Evolutionary conservation across 75 land plant species (phyloP), one percentile per base, ranked within the genome.

Genomic region (Pinus taeda): DNA sequence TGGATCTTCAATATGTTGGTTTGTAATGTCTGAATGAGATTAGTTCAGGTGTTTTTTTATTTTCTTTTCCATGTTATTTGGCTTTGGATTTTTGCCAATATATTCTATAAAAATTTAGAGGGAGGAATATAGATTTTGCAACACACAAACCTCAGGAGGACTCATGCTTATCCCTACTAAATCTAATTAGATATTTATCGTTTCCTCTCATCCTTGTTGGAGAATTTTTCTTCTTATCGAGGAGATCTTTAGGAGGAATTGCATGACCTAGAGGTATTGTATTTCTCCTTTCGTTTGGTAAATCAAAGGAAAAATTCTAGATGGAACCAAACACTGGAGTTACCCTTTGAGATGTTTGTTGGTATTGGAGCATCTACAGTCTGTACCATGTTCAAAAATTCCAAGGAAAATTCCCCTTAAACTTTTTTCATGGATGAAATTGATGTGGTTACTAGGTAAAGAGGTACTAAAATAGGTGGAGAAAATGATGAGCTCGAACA

Each of bases 321-420:
- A 96, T 96, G 99, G 99, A 96, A 83, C 99, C 99, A 13, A 96
- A 94, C 76, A 96, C 99, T 26, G 99, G 97, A 26, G 97, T 96
- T 20, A 96, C 99, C 14, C 94, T 97, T 94, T 6, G 98, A 96
- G 85, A 94, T 94, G 97, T 96, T 96, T 85, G 99, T 94, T 49
- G 99, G 95, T 74, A 93, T 96, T 75, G 99, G 99, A 81, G 98
- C 99, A 42, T 96, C 98, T 20, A 76, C 95, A 59, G 94, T 96
- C 9, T 88, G 98, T 70, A 97, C 94, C 81, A 90, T 96, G 76
- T 93, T 96, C 84, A 96, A 96, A 83, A 93, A 96, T 72, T 97
- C 98, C 36, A 96, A 96, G 76, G 97, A 96, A 79, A 96, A 96
- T 86, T 97, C 98, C 22, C 98, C 99, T n/a, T 96, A 98, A 74